Evolutionary conservation across 2,329 filamentous ascomycete genomes (phyloP), one percentile per base, ranked within the genome.

Genomic region (Alternaria novae-zelandiae): DNA sequence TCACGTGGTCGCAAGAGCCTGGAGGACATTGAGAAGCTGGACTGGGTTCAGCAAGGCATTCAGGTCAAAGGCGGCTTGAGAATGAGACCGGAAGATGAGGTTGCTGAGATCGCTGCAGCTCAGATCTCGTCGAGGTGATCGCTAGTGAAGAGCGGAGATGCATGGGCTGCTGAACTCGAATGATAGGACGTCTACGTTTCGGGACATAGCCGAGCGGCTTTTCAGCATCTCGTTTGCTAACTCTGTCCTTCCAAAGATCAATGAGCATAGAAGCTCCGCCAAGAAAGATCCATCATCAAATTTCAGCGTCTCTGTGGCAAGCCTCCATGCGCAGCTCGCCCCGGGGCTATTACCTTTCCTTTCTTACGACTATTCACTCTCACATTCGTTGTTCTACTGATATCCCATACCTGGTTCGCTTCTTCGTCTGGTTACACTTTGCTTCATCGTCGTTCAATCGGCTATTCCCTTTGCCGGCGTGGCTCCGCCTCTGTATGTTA

Each of bases 11-110:
- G 96, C 54, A 94, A 92, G 88, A 86, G 86, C 9, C 81, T 98
- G 61, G 87, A 90, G 51, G 90, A 92, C 70, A 90, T 97, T 43
- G 88, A 88, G 43, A 86, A 87, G 59, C 85, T 87, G 61, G 86
- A 88, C 15, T 99, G 94, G 94, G 92, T 98, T 3, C 85, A 83
- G 55, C 86, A 86, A 36, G 94, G 90, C 3, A 90, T 98, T 50
- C 77, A 85, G 65, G 87, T 96, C 4, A 86, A 91, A 15, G 85
- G 84, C 12, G 86, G 86, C 10, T 70, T 89, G 69, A 82, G 82
- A 74, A 82, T 83, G 71, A 81, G 85, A 32, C 83, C 86, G 60
- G 86, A 85, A 67, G 85, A 87, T 70, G 75, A 76, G 20, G 73
- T 73, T 10, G 65, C 59, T 17, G 66, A 69, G 21, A 59, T 64